Conservation (phyloP, 1,284 basidiomycete species). For the Pseudozyma sp. region DNA sequence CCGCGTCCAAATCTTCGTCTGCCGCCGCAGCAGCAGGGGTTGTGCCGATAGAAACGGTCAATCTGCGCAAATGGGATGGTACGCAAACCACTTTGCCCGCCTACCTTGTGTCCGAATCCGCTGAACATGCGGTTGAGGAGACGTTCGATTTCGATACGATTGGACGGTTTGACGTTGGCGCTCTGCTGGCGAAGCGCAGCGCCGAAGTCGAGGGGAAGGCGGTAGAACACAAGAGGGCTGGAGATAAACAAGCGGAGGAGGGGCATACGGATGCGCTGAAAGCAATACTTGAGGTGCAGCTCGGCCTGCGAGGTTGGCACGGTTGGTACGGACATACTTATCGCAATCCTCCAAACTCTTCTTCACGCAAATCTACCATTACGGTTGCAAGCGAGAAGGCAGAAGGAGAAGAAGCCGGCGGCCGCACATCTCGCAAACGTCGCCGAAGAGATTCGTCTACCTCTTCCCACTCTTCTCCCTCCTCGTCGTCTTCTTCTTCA, state of each 20-base stretch:
- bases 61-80: constrained; percentile 38
- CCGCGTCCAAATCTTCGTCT: no score
- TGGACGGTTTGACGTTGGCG: neutral
- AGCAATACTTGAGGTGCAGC: constrained; percentile 13
- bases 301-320: constrained; percentile 21
- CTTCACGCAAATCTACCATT: no score
- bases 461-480: constrained; percentile 1
- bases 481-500: neutral
- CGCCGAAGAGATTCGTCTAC: constrained; percentile 4
- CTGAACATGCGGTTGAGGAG: constrained; percentile 12
- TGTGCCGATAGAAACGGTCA: constrained; percentile 6
- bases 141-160: constrained; percentile 24
- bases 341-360: neutral
- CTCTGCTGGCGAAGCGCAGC: neutral
- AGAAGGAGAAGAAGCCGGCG: neutral
- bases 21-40: neutral
- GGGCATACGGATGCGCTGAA: constrained; percentile 7
- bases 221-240: no score
- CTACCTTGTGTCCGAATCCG: constrained; percentile 11
- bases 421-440: constrained; percentile 3
- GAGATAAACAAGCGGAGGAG: neutral
- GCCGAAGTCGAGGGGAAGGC: neutral
- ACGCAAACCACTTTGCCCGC: constrained; percentile 4
- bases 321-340: constrained; percentile 34
- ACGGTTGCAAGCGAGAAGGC: neutral